Conservation (phyloP, 2,329 filamentous ascomycete species). For the Fusarium graminum region DNA sequence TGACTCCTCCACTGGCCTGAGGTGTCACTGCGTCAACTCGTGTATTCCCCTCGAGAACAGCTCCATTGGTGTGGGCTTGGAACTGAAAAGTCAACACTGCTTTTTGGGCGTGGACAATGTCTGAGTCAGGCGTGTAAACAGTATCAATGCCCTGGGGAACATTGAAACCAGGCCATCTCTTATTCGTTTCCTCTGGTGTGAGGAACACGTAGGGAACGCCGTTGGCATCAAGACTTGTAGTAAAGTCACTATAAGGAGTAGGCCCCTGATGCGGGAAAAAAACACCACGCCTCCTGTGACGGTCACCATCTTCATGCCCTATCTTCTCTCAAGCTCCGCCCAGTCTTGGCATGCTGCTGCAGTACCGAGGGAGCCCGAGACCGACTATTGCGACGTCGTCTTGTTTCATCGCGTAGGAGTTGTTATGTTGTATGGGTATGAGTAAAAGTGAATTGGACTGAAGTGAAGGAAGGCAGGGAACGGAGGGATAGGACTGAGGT, state of each 20-base stretch:
- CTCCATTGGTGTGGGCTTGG: constrained; percentile 5
- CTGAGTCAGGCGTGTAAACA: constrained; percentile 15
- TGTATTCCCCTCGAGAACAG: constrained; percentile 5
- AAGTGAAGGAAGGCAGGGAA: no score
- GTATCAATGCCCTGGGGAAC: neutral
- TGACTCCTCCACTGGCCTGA: neutral
- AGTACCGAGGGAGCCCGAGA: constrained; percentile 9
- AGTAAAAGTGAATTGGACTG: no score
- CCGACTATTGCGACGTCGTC: constrained; percentile 1
- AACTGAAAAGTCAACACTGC: constrained; percentile 8
- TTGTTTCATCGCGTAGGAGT: neutral
- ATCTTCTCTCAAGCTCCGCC: constrained; percentile 3
- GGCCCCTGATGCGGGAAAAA: no score
- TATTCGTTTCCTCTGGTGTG: neutral
- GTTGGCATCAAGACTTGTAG: constrained; percentile 1
- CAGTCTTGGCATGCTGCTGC: constrained; percentile 16
- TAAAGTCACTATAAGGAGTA: constrained; percentile 5
- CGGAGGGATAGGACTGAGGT: no score
- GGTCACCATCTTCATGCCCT: neutral
- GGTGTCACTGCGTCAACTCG: neutral
- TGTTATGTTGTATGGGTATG: neutral
- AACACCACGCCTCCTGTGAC: constrained; percentile 1
- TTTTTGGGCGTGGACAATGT: constrained; percentile 10
- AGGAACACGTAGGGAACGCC: constrained; percentile 8
- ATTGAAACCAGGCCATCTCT: neutral